Conservation (phyloP, 2,329 filamentous ascomycete genomes). For the Didymella keratinophila region DNA sequence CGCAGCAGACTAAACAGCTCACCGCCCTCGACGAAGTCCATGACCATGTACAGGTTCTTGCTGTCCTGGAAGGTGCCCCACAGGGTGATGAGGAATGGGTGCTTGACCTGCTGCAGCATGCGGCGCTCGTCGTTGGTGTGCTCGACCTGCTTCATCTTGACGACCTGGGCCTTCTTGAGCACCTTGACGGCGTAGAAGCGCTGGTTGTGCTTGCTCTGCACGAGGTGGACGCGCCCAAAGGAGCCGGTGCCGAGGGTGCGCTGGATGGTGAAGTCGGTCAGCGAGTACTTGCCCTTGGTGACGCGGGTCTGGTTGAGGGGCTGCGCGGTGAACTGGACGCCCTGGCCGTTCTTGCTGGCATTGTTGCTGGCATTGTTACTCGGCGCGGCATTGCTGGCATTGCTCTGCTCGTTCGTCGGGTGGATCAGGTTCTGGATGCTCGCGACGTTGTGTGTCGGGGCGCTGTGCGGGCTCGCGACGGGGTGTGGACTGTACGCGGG, state of each 20-base stretch:
- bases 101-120: conserved; percentile 96
- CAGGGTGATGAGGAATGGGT: conserved; percentile 95
- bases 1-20: conserved; percentile 94
- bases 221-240: conserved; percentile 94
- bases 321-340: conserved; percentile 48
- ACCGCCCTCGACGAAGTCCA: conserved; percentile 99
- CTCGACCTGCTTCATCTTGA: conserved; percentile 99
- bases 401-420: conserved; percentile 53
- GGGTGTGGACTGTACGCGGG: conserved; percentile 44
- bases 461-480: conserved; percentile 41
- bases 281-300: conserved; percentile 97
- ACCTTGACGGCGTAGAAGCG: conserved; percentile 99
- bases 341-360: conserved; percentile 4
- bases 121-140: conserved; percentile 97
- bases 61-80: conserved; percentile 98
- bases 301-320: conserved; percentile 62
- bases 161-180: conserved; percentile 96
- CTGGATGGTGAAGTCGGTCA: conserved; percentile 87
- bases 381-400: conserved; percentile 65
- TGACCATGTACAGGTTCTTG: conserved; percentile 98
- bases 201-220: conserved; percentile 97
- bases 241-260: conserved; percentile 95
- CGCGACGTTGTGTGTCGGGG: conserved; percentile 71
- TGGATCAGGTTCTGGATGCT: conserved; percentile 88
- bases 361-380: not conserved